Evolutionary conservation across 2,329 filamentous ascomycete species (phyloP).

Genomic region (Rhexocercosporidium sp.): DNA sequence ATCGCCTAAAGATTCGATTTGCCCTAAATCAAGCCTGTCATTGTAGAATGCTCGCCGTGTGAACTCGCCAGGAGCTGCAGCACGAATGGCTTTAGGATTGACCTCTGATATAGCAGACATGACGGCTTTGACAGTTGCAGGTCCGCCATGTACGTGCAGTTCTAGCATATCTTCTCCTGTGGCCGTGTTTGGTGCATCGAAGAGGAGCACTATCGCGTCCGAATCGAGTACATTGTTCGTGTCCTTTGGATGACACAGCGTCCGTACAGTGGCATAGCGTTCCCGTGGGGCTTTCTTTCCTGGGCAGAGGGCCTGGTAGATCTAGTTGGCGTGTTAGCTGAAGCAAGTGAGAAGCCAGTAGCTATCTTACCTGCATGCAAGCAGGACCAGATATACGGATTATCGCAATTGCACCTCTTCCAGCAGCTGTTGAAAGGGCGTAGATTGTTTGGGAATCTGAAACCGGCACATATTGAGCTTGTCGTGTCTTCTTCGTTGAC

Average conservation of each 20-base stretch:
- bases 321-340: conserved; percentile 53
- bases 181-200: conserved; percentile 79
- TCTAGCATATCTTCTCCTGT: conserved; percentile 95
- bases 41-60: conserved; percentile 92
- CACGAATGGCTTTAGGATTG: conserved; percentile 60
- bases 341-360: conserved; percentile 19
- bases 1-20: conserved; percentile 73
- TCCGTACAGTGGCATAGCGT: conserved; percentile 73
- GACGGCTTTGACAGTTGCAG: conserved; percentile 86
- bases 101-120: conserved; percentile 72
- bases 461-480: background rate
- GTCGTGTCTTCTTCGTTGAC: background rate
- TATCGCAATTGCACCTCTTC: conserved; percentile 88
- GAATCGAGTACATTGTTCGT: conserved; percentile 62
- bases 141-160: conserved; percentile 91
- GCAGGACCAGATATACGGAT: conserved; percentile 84
- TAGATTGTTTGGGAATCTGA: conserved; percentile 71
- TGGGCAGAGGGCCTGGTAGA: conserved; percentile 66
- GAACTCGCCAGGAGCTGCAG: conserved; percentile 95
- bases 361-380: conserved; percentile 63
- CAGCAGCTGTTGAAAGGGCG: conserved; percentile 85
- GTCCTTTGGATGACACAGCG: conserved; percentile 66
- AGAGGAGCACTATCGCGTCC: conserved; percentile 72
- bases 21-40: conserved; percentile 81
- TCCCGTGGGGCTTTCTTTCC: conserved; percentile 57